phyloP scores from a whole-genome alignment of 495 filamentous ascomycete genomes.

The Penicillium bovifimosum region DNA sequence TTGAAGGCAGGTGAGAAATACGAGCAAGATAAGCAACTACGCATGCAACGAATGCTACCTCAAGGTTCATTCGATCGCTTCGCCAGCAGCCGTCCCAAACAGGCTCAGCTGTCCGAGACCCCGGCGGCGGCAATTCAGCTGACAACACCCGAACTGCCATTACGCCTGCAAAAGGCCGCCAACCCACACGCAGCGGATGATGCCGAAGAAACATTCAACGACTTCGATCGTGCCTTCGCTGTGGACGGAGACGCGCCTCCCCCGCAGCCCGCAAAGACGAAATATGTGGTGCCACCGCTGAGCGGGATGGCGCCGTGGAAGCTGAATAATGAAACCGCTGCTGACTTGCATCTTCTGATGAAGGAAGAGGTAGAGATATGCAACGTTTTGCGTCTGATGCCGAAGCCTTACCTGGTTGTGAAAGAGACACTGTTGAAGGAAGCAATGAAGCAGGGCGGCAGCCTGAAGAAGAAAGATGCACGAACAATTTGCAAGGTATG shows the following conservation, averaged over 20 bases:
- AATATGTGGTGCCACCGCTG: conserved; percentile 42
- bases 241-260: conserved; percentile 39
- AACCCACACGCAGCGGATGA: conserved; percentile 32
- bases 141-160: conserved; percentile 69
- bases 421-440: conserved; percentile 86
- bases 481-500: conserved; percentile 61
- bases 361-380: conserved; percentile 82
- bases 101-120: conserved; percentile 56
- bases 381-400: conserved; percentile 70
- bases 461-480: conserved; percentile 84
- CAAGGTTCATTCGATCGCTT: conserved; percentile 78
- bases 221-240: conserved; percentile 41
- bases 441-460: conserved; percentile 79
- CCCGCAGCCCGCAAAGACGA: conserved; percentile 41
- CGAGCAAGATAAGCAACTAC: conserved; percentile 78
- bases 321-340: conserved; percentile 67
- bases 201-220: conserved; percentile 31
- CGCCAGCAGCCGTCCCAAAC: conserved; percentile 52
- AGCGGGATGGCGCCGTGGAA: conserved; percentile 59
- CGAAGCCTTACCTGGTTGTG: conserved; percentile 90
- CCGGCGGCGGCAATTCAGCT: conserved; percentile 66
- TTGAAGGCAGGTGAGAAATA: conserved; percentile 88
- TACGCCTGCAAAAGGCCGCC: conserved; percentile 48
- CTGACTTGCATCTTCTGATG: conserved; percentile 80
- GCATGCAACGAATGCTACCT: conserved; percentile 63